phyloP scores from a whole-genome alignment of 345 rosid genomes.

The Eucalyptus marginata region DNA sequence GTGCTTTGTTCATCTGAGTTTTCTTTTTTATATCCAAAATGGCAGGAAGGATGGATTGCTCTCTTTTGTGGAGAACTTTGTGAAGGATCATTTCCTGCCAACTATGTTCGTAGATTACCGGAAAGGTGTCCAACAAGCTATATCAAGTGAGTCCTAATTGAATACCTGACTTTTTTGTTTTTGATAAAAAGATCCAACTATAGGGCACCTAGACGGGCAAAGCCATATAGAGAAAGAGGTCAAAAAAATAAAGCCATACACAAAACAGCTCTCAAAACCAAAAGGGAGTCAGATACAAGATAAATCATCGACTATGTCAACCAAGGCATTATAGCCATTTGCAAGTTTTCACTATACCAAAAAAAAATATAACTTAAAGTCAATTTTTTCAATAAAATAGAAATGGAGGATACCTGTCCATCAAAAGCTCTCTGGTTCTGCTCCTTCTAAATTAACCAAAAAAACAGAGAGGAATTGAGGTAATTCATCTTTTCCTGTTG shows the following conservation, averaged over 20 bases:
- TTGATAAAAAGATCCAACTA: neutral
- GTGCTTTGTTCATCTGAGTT: neutral
- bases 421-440: neutral
- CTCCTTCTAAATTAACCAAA: neutral
- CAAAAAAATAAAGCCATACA: neutral
- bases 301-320: neutral
- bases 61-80: constrained; percentile 89
- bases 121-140: constrained; percentile 97
- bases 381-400: neutral
- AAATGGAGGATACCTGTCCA: neutral
- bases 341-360: neutral
- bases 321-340: neutral
- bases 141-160: constrained; percentile 65
- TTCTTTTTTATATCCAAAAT: neutral
- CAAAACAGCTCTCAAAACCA: neutral
- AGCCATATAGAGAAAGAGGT: neutral
- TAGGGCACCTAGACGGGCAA: neutral
- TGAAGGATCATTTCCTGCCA: constrained; percentile 95
- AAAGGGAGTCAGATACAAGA: neutral
- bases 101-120: constrained; percentile 97
- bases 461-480: neutral
- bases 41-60: constrained; percentile 95
- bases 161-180: neutral
- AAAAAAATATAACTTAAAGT: neutral
- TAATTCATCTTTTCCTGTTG: neutral